A percentile compares a stretch with the other conserved stretches of the same genome.
Evolutionary conservation across 2,329 filamentous ascomycete genomes (phyloP).

Genomic region (Ceratocystis alfenasii): DNA sequence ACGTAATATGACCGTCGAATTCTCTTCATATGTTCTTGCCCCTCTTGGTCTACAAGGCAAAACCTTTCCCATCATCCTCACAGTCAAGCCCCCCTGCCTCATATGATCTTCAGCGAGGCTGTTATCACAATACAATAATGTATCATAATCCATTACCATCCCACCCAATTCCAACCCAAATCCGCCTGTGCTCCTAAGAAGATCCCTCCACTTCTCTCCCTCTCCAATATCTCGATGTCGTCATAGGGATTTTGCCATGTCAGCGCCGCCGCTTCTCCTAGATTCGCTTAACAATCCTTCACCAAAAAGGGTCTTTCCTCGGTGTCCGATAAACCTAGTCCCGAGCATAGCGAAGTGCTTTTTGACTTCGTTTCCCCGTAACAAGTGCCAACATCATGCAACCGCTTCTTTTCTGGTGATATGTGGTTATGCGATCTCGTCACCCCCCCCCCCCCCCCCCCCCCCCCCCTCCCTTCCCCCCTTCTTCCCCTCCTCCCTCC

Average conservation of each 20-base stretch:
- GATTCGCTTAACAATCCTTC: not conserved
- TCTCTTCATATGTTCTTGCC: no score
- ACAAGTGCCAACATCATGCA: not conserved
- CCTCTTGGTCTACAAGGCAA: no score
- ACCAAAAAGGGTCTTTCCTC: not conserved
- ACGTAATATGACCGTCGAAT: not conserved
- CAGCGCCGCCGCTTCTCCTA: conserved; percentile 5
- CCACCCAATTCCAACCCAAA: not conserved
- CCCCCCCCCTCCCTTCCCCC: no score
- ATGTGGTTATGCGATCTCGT: no score
- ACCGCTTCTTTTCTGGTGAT: not conserved
- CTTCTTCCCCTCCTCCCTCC: no score
- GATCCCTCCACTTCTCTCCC: not conserved
- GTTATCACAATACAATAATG: no score
- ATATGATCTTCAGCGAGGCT: no score
- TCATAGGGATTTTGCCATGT: not conserved
- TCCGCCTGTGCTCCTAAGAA: not conserved
- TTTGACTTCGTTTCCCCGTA: not conserved
- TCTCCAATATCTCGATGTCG: not conserved
- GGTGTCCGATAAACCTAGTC: not conserved
- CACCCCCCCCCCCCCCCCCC: no score
- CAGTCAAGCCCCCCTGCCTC: no score
- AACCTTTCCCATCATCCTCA: no score
- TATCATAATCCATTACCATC: no score
- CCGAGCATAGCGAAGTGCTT: not conserved